phyloP scores from a whole-genome alignment of 2,329 filamentous ascomycete species.

The Aspergillus sclerotialis region DNA sequence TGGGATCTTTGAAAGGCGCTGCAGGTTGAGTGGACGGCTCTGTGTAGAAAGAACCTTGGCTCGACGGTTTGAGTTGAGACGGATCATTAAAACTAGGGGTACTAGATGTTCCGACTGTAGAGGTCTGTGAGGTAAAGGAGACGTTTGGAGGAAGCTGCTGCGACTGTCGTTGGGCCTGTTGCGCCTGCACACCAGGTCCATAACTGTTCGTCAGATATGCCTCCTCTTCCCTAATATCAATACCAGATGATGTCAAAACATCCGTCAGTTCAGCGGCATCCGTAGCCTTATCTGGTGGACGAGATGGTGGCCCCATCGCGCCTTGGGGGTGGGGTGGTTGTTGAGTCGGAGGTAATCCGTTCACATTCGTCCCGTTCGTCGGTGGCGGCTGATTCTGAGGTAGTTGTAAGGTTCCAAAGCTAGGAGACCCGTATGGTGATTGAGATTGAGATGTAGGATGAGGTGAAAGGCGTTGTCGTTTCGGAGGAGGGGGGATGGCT shows the following conservation, averaged over 20 bases:
- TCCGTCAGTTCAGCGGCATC: constrained; percentile 68
- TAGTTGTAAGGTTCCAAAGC: constrained; percentile 44
- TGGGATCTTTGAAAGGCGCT: constrained; percentile 58
- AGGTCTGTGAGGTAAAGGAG: constrained; percentile 34
- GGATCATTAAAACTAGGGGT: constrained; percentile 45
- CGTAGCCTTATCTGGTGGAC: constrained; percentile 48
- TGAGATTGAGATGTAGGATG: constrained; percentile 54
- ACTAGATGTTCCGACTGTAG: constrained; percentile 36
- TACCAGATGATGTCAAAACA: constrained; percentile 74
- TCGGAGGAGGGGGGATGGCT: constrained; percentile 60
- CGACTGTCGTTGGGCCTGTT: constrained; percentile 23
- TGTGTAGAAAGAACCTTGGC: constrained; percentile 56
- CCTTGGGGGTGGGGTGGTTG: constrained; percentile 33
- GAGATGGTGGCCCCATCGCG: constrained; percentile 58
- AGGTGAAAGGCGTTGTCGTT: constrained; percentile 65
- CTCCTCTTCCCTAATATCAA: constrained; percentile 81
- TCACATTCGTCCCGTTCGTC: constrained; percentile 41
- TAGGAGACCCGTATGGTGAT: constrained; percentile 56
- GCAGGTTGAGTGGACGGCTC: constrained; percentile 56
- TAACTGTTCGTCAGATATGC: constrained; percentile 62
- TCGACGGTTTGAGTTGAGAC: constrained; percentile 46
- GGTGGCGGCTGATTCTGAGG: constrained; percentile 25
- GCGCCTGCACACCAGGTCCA: constrained; percentile 34
- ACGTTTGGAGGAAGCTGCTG: constrained; percentile 44
- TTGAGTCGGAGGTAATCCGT: constrained; percentile 45